Evolutionary conservation across 129 eudicot species (phyloP).

Genomic region (Ambrosia artemisiifolia): DNA sequence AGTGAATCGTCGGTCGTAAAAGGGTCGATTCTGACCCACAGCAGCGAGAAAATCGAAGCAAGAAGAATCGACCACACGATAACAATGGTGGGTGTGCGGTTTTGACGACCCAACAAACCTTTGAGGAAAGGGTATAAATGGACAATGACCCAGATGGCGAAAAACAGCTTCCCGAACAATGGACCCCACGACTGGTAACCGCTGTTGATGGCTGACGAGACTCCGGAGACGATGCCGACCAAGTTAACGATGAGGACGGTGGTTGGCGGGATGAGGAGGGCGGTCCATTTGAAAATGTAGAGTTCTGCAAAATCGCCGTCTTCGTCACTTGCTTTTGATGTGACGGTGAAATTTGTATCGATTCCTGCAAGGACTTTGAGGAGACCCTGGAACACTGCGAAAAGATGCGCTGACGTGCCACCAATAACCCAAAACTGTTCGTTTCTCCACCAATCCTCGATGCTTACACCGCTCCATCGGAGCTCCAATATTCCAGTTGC

Average conservation of each 20-base stretch:
- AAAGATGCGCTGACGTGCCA: conserved; percentile 66
- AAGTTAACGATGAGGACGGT: conserved; percentile 57
- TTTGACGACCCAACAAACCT: conserved; percentile 55
- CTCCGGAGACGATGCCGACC: conserved; percentile 61
- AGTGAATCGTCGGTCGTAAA: conserved; percentile 39
- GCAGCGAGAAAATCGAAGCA: conserved; percentile 61
- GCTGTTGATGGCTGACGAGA: conserved; percentile 63
- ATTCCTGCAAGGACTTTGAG: conserved; percentile 64
- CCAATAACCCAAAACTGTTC: conserved; percentile 83
- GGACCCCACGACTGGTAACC: conserved; percentile 77
- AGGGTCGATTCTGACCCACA: conserved; percentile 66
- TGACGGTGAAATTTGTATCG: conserved; percentile 60
- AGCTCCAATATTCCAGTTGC: conserved; percentile 61
- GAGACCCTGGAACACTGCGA: conserved; percentile 67
- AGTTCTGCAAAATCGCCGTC: conserved; percentile 69
- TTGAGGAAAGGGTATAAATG: conserved; percentile 70
- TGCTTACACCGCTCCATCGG: conserved; percentile 61
- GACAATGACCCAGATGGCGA: conserved; percentile 72
- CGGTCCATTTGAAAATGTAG: conserved; percentile 69
- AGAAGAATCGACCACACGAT: conserved; percentile 75
- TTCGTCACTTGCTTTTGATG: conserved; percentile 55
- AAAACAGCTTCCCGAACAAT: conserved; percentile 60
- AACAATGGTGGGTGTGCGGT: conserved; percentile 60
- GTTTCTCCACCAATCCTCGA: conserved; percentile 80
- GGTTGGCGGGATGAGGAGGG: conserved; percentile 68